Base-by-base conservation (phyloP, 495 filamentous ascomycete species). In the Aspergillus wentii region DNA sequence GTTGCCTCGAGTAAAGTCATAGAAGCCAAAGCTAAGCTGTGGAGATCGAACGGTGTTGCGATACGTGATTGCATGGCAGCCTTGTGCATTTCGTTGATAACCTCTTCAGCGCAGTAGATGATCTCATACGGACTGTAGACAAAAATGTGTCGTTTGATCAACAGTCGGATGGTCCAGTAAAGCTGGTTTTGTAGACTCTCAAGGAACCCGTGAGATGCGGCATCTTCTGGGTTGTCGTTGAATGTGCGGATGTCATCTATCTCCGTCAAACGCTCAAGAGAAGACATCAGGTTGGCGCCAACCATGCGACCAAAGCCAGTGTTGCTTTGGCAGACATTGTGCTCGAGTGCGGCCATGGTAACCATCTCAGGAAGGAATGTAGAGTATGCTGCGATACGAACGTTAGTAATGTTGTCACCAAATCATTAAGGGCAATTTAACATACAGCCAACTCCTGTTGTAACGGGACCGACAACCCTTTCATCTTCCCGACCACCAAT, bases 121-220 rank as follows among this genome's bases (percentile, higher is more conserved):
- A 90, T 68, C 23, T 85, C 76, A 23, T 66, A 61, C 0, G 76
- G 74, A 41, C 73, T 66, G 48, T 76, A 59, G 50, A 76, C 55
- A 54, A 69, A 61, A 62, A 76, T 64, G 67, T 78, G 44, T 41
- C 76, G 62, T 33, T 77, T 72, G 18, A 76, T 69, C 11, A 89
- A 61, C 9, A 90, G 66, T 26, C 78, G 75, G 32, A 78, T 57
- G 44, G 88, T 85, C 78, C 85, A 86, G 59, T 88, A 91, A 3
- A 79, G 73, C 27, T 91, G 74, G 34, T 79, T 69, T 21, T 88
- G 66, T 8, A 85, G 56, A 22, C 61, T 64, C 23, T 67, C 59
- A 28, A 64, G 48, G 25, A 67, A 65, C 26, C 49, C 38, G 8
- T 56, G 55, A 34, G 64, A 46, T 13, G 41, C 36, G 3, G 53